Evolutionary conservation across 345 rosid genomes (phyloP), one percentile per base, ranked within the genome.

Genomic region (Heritiera fomes): DNA sequence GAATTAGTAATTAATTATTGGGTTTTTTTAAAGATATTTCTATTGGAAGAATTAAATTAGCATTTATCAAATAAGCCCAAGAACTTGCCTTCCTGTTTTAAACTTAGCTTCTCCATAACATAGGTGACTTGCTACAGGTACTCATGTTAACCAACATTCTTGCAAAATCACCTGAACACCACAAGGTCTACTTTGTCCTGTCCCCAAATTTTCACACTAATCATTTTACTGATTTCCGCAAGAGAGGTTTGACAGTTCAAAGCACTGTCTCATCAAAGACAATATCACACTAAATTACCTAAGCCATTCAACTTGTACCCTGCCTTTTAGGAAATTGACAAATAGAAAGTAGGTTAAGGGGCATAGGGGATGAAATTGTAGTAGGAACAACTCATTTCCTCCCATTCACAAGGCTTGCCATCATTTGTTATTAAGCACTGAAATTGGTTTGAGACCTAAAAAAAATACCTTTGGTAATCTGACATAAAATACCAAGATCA

Each of bases 271-370:
- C 52, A 43, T 4, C 71, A 18, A n/a, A 41, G 52, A 67, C 9
- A 67, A 43, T 43, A n/a, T 43, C 49, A 28, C 3, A 67, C 15
- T n/a, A 17, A 38, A 40, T 43, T 65, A 38, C 70, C 70, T 38
- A 65, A 40, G 49, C 49, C 20, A 40, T 65, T 23, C 70, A 65
- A 65, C 70, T 40, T 15, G 32, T n/a, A 67, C 23, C 71, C 50
- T 43, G 3, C 50, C 50, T 67, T 41, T 67, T 20, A 8, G 71
- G 15, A 67, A n/a, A 41, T 18, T 67, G 50, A 43, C 28, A 67
- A 67, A 43, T 43, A 41, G 71, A 45, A 15, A 41, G 14, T 43
- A 17, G 52, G 50, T 67, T 43, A 67, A 67, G 71, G 40, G 32
- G 52, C 32, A 41, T 8, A 43, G 14, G 8, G 13, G 52, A 67